Conservation (phyloP, 345 rosid species). For the Dipteronia sinensis region DNA sequence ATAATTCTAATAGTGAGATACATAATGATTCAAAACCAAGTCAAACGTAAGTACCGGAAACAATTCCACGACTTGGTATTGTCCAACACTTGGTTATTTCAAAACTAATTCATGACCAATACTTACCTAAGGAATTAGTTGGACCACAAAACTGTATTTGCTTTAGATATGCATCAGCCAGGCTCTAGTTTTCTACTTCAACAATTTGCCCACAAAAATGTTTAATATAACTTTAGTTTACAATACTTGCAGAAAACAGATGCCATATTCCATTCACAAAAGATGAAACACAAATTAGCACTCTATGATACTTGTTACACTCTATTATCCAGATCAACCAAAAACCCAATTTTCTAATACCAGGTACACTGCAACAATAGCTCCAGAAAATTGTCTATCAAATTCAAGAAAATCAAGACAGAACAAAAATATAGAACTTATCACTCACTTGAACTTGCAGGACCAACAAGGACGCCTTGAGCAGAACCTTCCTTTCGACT, state of each 20-base stretch:
- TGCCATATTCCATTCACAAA: not conserved
- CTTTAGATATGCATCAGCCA: no score
- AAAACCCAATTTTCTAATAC: not conserved
- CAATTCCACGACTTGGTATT: not conserved
- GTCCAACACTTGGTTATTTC: not conserved
- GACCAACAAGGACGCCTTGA: conserved; percentile 97
- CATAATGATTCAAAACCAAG: not conserved
- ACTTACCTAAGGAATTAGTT: not conserved
- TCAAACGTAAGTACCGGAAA: not conserved
- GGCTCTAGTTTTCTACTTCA: not conserved
- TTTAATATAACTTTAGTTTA: no score
- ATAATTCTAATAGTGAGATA: no score
- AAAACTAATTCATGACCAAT: not conserved
- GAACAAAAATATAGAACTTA: no score
- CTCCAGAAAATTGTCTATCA: no score
- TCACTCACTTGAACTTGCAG: conserved; percentile 63
- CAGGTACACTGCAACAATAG: no score
- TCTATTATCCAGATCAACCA: conserved; percentile 7
- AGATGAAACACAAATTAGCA: conserved; percentile 3
- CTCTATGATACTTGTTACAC: conserved; percentile 6
- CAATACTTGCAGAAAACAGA: not conserved
- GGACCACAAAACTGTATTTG: not conserved
- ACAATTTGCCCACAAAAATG: not conserved
- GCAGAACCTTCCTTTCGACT: conserved; percentile 78
- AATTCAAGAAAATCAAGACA: no score